Conservation (phyloP, 805 yeast species). For the Candida anglica region DNA sequence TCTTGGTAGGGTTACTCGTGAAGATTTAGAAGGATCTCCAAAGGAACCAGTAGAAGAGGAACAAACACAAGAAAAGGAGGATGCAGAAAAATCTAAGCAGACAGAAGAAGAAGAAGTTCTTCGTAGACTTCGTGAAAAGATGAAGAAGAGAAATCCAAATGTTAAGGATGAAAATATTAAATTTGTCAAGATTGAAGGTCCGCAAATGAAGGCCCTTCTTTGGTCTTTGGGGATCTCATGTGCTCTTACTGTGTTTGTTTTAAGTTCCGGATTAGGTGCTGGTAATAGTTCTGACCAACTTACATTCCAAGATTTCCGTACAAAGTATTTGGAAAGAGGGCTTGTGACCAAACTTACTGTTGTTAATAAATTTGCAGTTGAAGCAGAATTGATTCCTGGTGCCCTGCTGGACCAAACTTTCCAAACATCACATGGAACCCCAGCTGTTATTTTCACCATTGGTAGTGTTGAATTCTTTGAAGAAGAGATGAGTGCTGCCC, state of each 20-base stretch:
- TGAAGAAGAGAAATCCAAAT: constrained; percentile 26
- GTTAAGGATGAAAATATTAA: constrained; percentile 26
- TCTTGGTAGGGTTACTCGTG: too few species aligned
- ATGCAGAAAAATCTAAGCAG: constrained; percentile 11
- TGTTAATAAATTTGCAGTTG: constrained; percentile 67
- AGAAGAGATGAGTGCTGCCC: constrained; percentile 71
- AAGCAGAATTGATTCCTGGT: constrained; percentile 55
- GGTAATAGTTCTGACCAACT: constrained; percentile 20
- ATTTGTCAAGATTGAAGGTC: constrained; percentile 15
- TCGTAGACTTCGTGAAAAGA: constrained; percentile 28
- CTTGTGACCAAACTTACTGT: constrained; percentile 71
- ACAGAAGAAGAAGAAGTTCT: constrained; percentile 30
- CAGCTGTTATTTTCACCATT: constrained; percentile 70
- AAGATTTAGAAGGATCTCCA: too few species aligned
- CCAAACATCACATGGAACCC: constrained; percentile 30
- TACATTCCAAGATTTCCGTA: constrained; percentile 81
- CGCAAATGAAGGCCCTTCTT: constrained; percentile 2
- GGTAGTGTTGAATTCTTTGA: constrained; percentile 87
- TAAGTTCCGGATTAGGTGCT: too few species aligned
- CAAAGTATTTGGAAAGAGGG: constrained; percentile 74
- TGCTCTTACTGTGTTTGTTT: constrained; percentile 5
- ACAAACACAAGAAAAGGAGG: constrained; percentile 7
- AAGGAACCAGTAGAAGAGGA: constrained; percentile 3
- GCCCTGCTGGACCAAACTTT: constrained; percentile 40
- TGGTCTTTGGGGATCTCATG: constrained; percentile 6